These are phyloP conservation scores for Cronartium ribicola DNA, from an alignment of 1,284 basidiomycete genomes.

Conservation along the genomic window DNA sequence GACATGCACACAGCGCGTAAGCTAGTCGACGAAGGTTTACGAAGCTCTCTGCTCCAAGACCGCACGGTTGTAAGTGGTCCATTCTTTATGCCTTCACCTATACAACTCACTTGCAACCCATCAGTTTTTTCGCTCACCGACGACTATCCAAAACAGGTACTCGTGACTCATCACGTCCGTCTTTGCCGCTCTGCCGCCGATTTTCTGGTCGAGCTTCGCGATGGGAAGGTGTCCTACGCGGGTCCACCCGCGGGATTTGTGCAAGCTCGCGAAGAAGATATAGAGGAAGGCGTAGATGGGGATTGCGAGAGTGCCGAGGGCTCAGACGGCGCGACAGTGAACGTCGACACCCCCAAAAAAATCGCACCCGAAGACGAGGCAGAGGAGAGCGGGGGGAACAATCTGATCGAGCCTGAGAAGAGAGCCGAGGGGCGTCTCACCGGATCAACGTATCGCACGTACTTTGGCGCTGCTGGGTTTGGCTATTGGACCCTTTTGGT, in stretches of 20 bases:
- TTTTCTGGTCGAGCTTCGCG: slow-evolving; percentile 23
- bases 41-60: slow-evolving; percentile 27
- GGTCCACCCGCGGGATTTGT: slow-evolving; percentile 25
- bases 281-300: slow-evolving; percentile 1
- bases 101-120: not conserved
- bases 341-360: not conserved
- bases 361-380: not conserved
- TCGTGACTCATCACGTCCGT: slow-evolving; percentile 39
- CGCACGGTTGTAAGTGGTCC: slow-evolving; percentile 34
- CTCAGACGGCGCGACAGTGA: not conserved
- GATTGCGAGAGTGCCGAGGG: not conserved
- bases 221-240: slow-evolving; percentile 19
- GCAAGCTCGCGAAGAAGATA: slow-evolving; percentile 2
- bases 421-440: slow-evolving; percentile 65
- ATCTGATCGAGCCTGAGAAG: slow-evolving; percentile 62
- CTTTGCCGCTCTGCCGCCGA: slow-evolving; percentile 37
- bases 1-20: slow-evolving; percentile 29
- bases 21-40: slow-evolving; percentile 29
- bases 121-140: not conserved
- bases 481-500: slow-evolving; percentile 60
- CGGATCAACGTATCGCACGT: slow-evolving; percentile 58
- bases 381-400: slow-evolving; percentile 52
- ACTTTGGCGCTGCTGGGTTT: slow-evolving; percentile 62
- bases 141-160: slow-evolving; percentile 10
- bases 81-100: not conserved